Evolutionary conservation across 2,329 filamentous ascomycete genomes (phyloP).

Genomic region (Talaromyces marneffei): DNA sequence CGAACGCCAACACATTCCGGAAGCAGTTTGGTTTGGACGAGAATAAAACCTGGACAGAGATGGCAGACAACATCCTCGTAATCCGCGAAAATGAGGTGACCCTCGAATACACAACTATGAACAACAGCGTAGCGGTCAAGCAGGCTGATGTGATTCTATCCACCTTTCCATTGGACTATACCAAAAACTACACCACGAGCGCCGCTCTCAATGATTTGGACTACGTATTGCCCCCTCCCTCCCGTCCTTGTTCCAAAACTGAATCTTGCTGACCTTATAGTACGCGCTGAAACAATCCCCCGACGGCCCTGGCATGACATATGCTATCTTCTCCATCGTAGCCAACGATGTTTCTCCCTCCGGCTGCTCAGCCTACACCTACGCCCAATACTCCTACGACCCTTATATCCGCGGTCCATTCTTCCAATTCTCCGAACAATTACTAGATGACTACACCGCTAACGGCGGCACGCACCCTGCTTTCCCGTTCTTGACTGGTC

Average conservation of each 20-base stretch:
- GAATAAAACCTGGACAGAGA: constrained; percentile 56
- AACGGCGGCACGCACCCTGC: constrained; percentile 65
- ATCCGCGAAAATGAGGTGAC: constrained; percentile 56
- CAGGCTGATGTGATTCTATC: constrained; percentile 65
- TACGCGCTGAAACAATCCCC: constrained; percentile 64
- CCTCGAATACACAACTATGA: constrained; percentile 61
- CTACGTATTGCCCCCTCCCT: constrained; percentile 43
- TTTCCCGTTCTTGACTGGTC: constrained; percentile 65
- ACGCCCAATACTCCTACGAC: constrained; percentile 57
- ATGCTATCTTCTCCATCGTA: constrained; percentile 62
- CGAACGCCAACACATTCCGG: constrained; percentile 54
- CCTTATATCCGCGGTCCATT: constrained; percentile 63
- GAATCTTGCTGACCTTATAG: constrained; percentile 24
- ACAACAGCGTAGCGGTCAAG: constrained; percentile 60
- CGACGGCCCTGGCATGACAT: constrained; percentile 68
- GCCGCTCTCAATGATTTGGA: constrained; percentile 55
- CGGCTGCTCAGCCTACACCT: constrained; percentile 64
- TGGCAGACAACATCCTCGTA: constrained; percentile 52
- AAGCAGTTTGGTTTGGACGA: constrained; percentile 48
- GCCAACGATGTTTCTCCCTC: constrained; percentile 60
- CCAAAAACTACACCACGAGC: constrained; percentile 47
- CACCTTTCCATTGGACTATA: constrained; percentile 59
- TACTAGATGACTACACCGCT: constrained; percentile 52
- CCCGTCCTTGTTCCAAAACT: neutral
- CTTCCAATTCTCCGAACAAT: constrained; percentile 66